These are phyloP conservation scores for Lotmaria passim DNA, from an alignment of 208 protist genomes.

Conservation along the genomic window DNA sequence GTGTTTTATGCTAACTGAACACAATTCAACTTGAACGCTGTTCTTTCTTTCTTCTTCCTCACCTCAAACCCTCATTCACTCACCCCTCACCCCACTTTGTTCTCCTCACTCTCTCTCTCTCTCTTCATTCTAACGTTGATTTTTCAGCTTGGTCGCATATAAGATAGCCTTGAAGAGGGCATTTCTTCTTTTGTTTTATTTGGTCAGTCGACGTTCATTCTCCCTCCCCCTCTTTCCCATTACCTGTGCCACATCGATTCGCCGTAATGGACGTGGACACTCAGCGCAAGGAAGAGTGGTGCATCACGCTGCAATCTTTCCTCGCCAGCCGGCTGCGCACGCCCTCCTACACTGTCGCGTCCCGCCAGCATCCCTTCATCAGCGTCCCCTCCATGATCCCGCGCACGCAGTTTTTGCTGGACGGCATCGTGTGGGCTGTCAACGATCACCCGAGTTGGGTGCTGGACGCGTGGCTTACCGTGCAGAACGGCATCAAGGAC, in stretches of 20 bases:
- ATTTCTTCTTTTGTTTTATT: slow-evolving; percentile 13
- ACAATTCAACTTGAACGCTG: no score
- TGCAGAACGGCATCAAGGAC: slow-evolving; percentile 70
- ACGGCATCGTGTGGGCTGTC: slow-evolving; percentile 77
- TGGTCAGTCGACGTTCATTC: background rate
- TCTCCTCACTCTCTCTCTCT: no score
- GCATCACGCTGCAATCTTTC: slow-evolving; percentile 60
- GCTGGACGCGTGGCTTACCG: slow-evolving; percentile 57
- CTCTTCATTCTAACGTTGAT: no score
- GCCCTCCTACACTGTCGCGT: slow-evolving; percentile 42
- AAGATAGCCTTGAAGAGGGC: no score
- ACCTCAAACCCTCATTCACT: no score
- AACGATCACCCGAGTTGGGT: slow-evolving; percentile 63
- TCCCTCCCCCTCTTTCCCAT: background rate
- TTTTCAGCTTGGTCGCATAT: no score
- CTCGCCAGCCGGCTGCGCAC: slow-evolving; percentile 61
- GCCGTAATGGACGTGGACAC: slow-evolving; percentile 36
- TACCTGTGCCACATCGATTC: no score
- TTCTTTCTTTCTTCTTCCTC: no score
- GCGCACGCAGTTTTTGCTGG: slow-evolving; percentile 76
- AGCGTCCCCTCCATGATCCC: slow-evolving; percentile 56
- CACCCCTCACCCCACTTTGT: no score
- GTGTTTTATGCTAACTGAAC: no score
- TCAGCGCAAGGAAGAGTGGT: slow-evolving; percentile 61
- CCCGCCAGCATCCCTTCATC: slow-evolving; percentile 38